A percentile compares a stretch with the other conserved stretches of the same genome.
These are phyloP conservation scores for Candida succiphila DNA, from an alignment of 805 yeast genomes.

Conservation along the genomic window DNA sequence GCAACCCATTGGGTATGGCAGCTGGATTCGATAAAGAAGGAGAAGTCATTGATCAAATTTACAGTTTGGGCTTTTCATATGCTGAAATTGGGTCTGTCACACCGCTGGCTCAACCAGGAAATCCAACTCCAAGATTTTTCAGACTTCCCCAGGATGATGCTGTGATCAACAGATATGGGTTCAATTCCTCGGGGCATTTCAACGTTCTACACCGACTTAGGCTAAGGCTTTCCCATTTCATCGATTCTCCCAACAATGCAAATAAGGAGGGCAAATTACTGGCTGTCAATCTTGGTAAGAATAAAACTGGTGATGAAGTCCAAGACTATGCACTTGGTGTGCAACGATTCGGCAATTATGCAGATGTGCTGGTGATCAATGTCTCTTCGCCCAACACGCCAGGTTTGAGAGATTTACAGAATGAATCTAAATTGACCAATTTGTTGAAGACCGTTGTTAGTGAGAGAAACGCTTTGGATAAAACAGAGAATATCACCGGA, in stretches of 20 bases:
- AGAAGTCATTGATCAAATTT: conserved; percentile 77
- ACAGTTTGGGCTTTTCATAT: conserved; percentile 73
- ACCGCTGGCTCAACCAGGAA: conserved; percentile 89
- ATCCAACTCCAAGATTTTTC: conserved; percentile 88
- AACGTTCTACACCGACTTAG: conserved; percentile 60
- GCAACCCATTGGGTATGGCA: conserved; percentile 83
- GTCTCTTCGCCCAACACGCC: conserved; percentile 97
- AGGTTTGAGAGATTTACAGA: conserved; percentile 81
- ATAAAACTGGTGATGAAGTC: conserved; percentile 85
- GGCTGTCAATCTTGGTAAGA: conserved; percentile 85
- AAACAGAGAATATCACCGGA: conserved; percentile 27
- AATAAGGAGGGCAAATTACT: conserved; percentile 56
- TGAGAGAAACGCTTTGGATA: conserved; percentile 48
- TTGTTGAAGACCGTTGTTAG: conserved; percentile 58
- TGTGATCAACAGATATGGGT: conserved; percentile 90
- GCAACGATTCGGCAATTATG: conserved; percentile 65
- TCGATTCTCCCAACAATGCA: conserved; percentile 23
- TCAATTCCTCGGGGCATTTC: conserved; percentile 84
- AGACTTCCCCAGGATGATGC: conserved; percentile 80
- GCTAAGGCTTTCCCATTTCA: conserved; percentile 31
- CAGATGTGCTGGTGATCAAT: conserved; percentile 84
- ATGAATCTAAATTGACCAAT: conserved; percentile 58
- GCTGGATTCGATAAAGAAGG: conserved; percentile 96
- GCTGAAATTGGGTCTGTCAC: conserved; percentile 93
- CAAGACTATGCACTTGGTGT: conserved; percentile 83